Evolutionary conservation across 768 basidiomycete species (phyloP), one percentile per base, ranked within the genome.

Genomic region (Lactifluus volemus): DNA sequence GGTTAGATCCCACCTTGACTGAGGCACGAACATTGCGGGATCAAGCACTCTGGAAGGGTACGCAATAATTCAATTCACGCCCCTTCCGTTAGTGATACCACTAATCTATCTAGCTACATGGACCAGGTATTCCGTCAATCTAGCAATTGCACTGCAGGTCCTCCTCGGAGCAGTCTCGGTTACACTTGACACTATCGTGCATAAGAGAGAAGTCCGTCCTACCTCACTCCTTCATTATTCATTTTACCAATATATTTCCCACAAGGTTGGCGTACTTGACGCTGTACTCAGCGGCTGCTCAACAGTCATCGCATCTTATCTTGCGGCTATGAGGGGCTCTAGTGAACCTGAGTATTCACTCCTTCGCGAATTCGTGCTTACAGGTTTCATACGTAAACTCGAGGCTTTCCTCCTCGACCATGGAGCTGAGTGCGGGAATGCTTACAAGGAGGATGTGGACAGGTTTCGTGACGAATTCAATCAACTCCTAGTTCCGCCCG

Each of bases 271-370:
- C 1, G 41, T 78, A 45, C 69, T 70, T 15, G 74, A 73, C 14
- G 65, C 78, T 4, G 44, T 77, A 41, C 70, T 79, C 42, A 78
- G 88, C 34, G 86, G 82, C 19, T 59, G 85, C 15, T 71, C 85
- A 1, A 89, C 86, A 0, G n/a, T 88, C 21, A 78, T 84, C 12
- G 86, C 87, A 29, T 84, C 86, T 6, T 88, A 85, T 70, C 77
- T 89, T 32, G 87, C 87, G 2, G 80, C 82, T 11, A 77, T 80
- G n/a, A 80, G 86, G 29, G 85, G 85, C 12, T 83, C 85, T 0
- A 79, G 80, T 49, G 86, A 88, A 64, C 88, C 88, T 2, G 86
- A 89, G 63, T 60, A 78, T 14, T 85, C 84, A 1, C 75, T 78
- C 45, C 69, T 75, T 3, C 78, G 81, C 9, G 75, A 75, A 6